Percentiles rank a stretch among this genome's conserved stretches.
These are phyloP conservation scores for Dryas drummondii DNA, from an alignment of 306 rosid species.

Conservation along the genomic window DNA sequence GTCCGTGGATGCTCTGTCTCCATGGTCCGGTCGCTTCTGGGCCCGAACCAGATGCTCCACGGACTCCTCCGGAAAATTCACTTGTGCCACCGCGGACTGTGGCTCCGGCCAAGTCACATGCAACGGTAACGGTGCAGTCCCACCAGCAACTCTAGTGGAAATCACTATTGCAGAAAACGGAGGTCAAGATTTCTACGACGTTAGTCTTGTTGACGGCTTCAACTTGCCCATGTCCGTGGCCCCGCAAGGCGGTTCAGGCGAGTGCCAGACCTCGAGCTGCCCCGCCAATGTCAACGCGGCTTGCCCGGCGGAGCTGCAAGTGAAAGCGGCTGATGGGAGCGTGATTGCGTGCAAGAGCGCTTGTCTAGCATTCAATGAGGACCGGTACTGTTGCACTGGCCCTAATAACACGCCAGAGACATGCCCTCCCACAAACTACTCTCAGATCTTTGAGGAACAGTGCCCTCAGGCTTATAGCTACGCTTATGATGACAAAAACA, in stretches of 20 bases:
- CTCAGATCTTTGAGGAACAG: background rate
- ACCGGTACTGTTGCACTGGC: background rate
- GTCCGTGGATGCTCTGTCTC: constrained; percentile 24
- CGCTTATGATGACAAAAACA: background rate
- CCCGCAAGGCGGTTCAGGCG: constrained; percentile 45
- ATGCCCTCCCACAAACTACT: background rate
- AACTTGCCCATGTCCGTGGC: constrained; percentile 54
- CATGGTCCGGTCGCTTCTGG: constrained; percentile 75
- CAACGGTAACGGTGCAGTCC: constrained; percentile 37
- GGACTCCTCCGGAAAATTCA: constrained; percentile 43
- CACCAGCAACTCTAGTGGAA: constrained; percentile 58
- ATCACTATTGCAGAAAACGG: constrained; percentile 48
- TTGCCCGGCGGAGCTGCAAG: constrained; percentile 46
- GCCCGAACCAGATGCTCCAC: constrained; percentile 56
- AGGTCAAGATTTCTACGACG: constrained; percentile 66
- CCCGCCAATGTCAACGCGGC: constrained; percentile 40
- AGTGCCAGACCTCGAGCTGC: constrained; percentile 54
- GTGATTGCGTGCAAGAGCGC: background rate
- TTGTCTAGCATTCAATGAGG: background rate
- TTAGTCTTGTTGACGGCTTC: constrained; percentile 73
- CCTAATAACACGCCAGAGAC: background rate
- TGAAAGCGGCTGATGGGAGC: background rate
- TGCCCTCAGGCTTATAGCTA: constrained; percentile 7
- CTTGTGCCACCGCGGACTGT: constrained; percentile 66
- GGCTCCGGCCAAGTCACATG: constrained; percentile 56